Evolutionary conservation across 140 eudicot species (phyloP).

Genomic region (Oenanthe javanica): DNA sequence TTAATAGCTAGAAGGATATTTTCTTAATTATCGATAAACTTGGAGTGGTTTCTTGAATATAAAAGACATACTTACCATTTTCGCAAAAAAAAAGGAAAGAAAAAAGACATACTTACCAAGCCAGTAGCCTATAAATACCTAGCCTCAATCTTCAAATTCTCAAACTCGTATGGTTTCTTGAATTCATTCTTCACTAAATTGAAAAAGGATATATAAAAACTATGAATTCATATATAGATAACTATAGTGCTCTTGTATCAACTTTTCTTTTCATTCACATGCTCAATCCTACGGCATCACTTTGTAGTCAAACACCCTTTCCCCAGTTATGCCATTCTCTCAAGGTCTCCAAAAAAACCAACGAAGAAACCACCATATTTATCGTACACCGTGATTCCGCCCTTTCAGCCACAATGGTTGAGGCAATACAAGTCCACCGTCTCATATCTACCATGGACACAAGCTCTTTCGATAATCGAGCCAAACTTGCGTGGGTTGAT

Average conservation of each 20-base stretch:
- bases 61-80: too few species aligned
- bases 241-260: background rate
- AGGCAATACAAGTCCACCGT: conserved; percentile 43
- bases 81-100: too few species aligned
- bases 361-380: conserved; percentile 19
- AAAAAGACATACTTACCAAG: too few species aligned
- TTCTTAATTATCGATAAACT: too few species aligned
- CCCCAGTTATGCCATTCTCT: conserved; percentile 55
- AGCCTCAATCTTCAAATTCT: background rate
- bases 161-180: background rate
- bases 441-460: conserved; percentile 46
- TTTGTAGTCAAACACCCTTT: conserved; percentile 56
- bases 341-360: conserved; percentile 6
- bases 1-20: too few species aligned
- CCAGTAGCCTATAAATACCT: background rate
- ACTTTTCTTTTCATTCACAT: background rate
- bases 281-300: conserved; percentile 18
- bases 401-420: conserved; percentile 43
- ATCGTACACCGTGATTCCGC: conserved; percentile 27
- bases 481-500: conserved; percentile 60
- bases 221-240: background rate
- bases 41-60: too few species aligned
- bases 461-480: conserved; percentile 39
- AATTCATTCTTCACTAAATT: background rate
- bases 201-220: too few species aligned